Percentiles rank a stretch among this genome's conserved stretches.
These are phyloP conservation scores for Priceomyces melissophilus DNA, from an alignment of 805 yeast genomes.

Conservation along the genomic window DNA sequence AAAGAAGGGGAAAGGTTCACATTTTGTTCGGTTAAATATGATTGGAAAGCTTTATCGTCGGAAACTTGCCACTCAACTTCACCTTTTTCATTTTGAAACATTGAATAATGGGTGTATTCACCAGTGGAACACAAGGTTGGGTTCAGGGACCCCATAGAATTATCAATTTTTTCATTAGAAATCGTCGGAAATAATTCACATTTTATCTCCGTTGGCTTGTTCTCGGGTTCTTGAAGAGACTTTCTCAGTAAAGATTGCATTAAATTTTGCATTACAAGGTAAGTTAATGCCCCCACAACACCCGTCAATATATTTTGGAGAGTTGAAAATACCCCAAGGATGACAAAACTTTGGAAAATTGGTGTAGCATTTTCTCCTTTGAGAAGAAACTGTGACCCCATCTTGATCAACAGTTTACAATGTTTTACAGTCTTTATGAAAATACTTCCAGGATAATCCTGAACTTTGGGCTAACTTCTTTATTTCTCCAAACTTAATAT, in stretches of 20 bases:
- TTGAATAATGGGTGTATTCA: constrained; percentile 45
- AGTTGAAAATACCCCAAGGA: too few relatives aligned
- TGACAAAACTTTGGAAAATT: too few relatives aligned
- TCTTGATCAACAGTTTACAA: too few relatives aligned
- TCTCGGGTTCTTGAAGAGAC: not conserved
- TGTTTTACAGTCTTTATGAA: too few relatives aligned
- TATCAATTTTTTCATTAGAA: constrained; percentile 3
- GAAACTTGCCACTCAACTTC: constrained; percentile 57
- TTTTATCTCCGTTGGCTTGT: not conserved
- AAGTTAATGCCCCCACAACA: not conserved
- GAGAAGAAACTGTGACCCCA: too few relatives aligned
- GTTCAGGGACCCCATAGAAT: constrained; percentile 4
- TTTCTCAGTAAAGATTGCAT: too few relatives aligned
- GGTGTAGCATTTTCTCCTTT: too few relatives aligned
- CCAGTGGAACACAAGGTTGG: constrained; percentile 48
- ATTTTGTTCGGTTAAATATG: not conserved
- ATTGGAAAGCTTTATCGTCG: constrained; percentile 26
- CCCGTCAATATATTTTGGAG: too few relatives aligned
- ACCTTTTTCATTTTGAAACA: constrained; percentile 50
- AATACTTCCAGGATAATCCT: too few relatives aligned
- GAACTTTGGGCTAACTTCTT: too few relatives aligned
- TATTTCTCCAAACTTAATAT: too few relatives aligned
- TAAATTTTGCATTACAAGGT: not conserved
- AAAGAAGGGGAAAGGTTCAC: constrained; percentile 32
- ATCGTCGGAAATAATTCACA: constrained; percentile 10